Conservation (phyloP, 2,329 filamentous ascomycete genomes). For the Diaporthe sp. region DNA sequence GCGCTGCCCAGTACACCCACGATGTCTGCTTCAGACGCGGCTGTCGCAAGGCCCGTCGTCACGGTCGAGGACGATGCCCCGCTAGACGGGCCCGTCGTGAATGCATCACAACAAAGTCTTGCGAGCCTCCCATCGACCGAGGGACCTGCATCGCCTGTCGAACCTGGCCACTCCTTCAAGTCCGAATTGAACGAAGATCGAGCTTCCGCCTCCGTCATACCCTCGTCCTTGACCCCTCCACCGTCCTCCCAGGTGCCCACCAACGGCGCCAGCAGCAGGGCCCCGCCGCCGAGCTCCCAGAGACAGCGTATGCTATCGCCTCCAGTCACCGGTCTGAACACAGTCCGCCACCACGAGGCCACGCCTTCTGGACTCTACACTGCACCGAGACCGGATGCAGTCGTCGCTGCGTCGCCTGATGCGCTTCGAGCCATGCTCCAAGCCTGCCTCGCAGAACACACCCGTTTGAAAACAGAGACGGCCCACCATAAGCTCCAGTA, state of each 20-base stretch:
- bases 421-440: slow-evolving; percentile 71
- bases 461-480: slow-evolving; percentile 81
- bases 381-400: slow-evolving; percentile 62
- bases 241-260: slow-evolving; percentile 66
- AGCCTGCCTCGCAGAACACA: slow-evolving; percentile 67
- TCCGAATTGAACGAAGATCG: slow-evolving; percentile 65
- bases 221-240: slow-evolving; percentile 71
- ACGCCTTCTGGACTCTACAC: slow-evolving; percentile 57
- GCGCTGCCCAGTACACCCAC: background rate
- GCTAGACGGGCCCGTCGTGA: slow-evolving; percentile 27
- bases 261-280: slow-evolving; percentile 46
- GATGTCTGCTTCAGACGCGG: slow-evolving; percentile 35
- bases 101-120: slow-evolving; percentile 66
- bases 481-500: slow-evolving; percentile 94
- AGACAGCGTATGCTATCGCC: slow-evolving; percentile 67
- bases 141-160: slow-evolving; percentile 64
- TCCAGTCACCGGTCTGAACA: slow-evolving; percentile 61
- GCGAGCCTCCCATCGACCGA: slow-evolving; percentile 65
- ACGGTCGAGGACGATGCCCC: slow-evolving; percentile 35
- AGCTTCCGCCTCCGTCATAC: slow-evolving; percentile 61
- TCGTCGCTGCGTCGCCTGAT: slow-evolving; percentile 67
- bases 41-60: slow-evolving; percentile 26
- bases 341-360: slow-evolving; percentile 46
- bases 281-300: slow-evolving; percentile 59
- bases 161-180: slow-evolving; percentile 61